These are phyloP conservation scores for Madurella mycetomatis DNA, from an alignment of 2,329 filamentous ascomycete genomes.

Conservation along the genomic window DNA sequence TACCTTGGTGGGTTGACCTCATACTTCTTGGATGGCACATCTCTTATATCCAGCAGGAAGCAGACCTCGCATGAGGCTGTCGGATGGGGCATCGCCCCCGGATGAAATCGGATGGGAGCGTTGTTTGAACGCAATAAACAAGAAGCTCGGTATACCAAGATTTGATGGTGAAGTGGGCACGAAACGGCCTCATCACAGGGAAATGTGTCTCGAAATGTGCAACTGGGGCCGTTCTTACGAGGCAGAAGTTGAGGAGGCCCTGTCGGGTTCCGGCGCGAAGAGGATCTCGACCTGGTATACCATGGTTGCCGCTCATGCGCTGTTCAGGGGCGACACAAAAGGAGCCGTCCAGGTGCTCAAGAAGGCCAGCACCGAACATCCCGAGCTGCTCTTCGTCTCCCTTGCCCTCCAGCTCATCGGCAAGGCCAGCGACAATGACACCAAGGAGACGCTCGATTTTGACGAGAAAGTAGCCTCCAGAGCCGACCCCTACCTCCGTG, in stretches of 20 bases:
- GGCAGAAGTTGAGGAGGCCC: constrained; percentile 39
- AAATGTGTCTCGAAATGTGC: constrained; percentile 71
- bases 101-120: constrained; percentile 55
- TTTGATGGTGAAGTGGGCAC: constrained; percentile 59
- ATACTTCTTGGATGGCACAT: background rate
- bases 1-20: constrained; percentile 50
- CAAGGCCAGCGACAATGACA: constrained; percentile 41
- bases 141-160: constrained; percentile 41
- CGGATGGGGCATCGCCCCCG: constrained; percentile 41
- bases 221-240: constrained; percentile 60
- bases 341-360: constrained; percentile 68
- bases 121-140: constrained; percentile 60
- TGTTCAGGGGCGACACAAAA: constrained; percentile 67
- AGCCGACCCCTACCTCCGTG: constrained; percentile 73
- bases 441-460: constrained; percentile 52
- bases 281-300: constrained; percentile 58
- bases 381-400: constrained; percentile 64
- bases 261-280: constrained; percentile 41
- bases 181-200: constrained; percentile 63
- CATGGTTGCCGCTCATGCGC: constrained; percentile 69
- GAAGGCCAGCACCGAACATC: constrained; percentile 56
- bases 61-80: constrained; percentile 44
- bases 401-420: constrained; percentile 61
- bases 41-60: constrained; percentile 37
- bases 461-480: constrained; percentile 57